Evolutionary conservation across 306 rosid genomes (phyloP), one percentile per base, ranked within the genome.

Genomic region (Vicia faba): DNA sequence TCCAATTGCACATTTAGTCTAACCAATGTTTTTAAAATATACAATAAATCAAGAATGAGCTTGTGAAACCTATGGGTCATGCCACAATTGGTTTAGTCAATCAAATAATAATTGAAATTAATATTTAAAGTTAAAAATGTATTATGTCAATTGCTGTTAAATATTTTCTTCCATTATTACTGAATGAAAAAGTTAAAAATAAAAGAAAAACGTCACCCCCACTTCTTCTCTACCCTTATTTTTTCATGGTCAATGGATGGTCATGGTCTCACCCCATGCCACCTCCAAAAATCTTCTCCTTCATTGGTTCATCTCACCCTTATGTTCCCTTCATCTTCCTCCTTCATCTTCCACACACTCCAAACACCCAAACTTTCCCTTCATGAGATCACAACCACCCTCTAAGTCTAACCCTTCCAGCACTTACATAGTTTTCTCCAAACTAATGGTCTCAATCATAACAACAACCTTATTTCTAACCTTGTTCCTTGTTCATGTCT

Each of bases 171-270:
- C n/a, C n/a, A n/a, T n/a, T n/a, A n/a, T n/a, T n/a, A n/a, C n/a
- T n/a, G n/a, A n/a, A n/a, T n/a, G n/a, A n/a, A n/a, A n/a, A n/a
- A n/a, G n/a, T n/a, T n/a, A n/a, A n/a, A 51, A 51, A 14, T 7
- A 3, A 48, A 48, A 48, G 1, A 16, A 53, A 53, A 53, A 53
- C 80, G 78, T 83, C 84, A 76, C 62, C 66, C 50, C 73, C 71
- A 59, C 64, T 68, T 51, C 25, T 51, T 35, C 56, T 48, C 4
- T n/a, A 31, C 75, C 67, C 61, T 68, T 35, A 56, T 54, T 56
- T 66, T 70, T 71, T 60, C 81, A 50, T 39, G 69, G 78, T 79
- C 82, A 77, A 79, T 61, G 82, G 77, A 76, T 83, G 74, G 75
- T 75, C 68, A 70, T 70, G 72, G 69, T 66, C 80, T 31, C 64